Conservation (phyloP, 768 basidiomycete species). For the Cytidiella melzeri region DNA sequence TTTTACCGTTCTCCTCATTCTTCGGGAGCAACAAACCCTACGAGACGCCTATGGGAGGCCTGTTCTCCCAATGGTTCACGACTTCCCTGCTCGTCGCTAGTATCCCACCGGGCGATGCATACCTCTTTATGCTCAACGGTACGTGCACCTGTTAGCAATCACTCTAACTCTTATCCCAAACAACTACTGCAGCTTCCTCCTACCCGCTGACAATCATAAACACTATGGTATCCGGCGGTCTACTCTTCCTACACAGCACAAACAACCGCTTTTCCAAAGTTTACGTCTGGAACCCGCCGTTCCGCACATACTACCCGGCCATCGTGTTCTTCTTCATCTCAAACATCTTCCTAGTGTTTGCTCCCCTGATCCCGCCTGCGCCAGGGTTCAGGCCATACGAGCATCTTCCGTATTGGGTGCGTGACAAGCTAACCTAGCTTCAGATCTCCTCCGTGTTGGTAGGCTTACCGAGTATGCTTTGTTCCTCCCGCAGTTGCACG, state of each 20-base stretch:
- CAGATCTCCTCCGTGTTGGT: neutral
- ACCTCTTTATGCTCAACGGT: slow-evolving; percentile 65
- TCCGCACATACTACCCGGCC: slow-evolving; percentile 44
- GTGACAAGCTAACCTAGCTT: slow-evolving; percentile 18
- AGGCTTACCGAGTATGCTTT: neutral
- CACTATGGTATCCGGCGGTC: slow-evolving; percentile 51
- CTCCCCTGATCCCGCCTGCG: slow-evolving; percentile 59
- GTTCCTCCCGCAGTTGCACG: slow-evolving; percentile 26
- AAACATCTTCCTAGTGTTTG: slow-evolving; percentile 56
- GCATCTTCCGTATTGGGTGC: slow-evolving; percentile 62
- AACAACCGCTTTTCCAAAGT: slow-evolving; percentile 25
- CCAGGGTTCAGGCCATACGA: slow-evolving; percentile 47
- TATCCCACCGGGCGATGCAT: slow-evolving; percentile 69
- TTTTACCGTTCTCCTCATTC: slow-evolving; percentile 58
- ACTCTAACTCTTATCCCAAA: neutral
- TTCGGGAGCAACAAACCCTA: slow-evolving; percentile 72
- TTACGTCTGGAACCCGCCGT: slow-evolving; percentile 61
- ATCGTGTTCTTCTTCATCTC: slow-evolving; percentile 54
- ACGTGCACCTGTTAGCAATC: slow-evolving; percentile 17
- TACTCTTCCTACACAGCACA: slow-evolving; percentile 52
- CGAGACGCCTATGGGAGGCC: slow-evolving; percentile 55
- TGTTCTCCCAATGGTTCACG: slow-evolving; percentile 56
- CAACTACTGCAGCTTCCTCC: slow-evolving; percentile 40
- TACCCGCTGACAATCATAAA: slow-evolving; percentile 57
- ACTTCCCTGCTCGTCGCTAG: slow-evolving; percentile 49